A percentile compares a stretch with the other conserved stretches of the same genome.
Evolutionary conservation across 2,329 filamentous ascomycete genomes (phyloP).

Genomic region (Purpureocillium takamizusanense): DNA sequence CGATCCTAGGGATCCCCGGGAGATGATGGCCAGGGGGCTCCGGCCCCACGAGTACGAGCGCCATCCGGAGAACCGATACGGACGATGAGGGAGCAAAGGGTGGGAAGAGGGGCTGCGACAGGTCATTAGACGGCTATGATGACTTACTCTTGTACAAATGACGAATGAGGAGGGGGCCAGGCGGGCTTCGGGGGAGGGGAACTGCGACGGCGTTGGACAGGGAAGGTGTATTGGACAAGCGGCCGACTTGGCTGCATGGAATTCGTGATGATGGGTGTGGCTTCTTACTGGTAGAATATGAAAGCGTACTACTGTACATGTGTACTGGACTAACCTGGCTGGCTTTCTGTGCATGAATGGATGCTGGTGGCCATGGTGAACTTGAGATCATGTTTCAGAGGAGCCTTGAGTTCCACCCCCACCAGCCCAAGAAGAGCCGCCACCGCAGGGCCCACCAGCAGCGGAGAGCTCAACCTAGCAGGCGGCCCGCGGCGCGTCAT

Average conservation of each 20-base stretch:
- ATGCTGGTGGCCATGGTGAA: too few relatives aligned
- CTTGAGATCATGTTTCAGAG: too few relatives aligned
- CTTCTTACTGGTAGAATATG: not conserved
- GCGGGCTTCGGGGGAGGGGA: too few relatives aligned
- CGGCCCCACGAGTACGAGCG: constrained; percentile 37
- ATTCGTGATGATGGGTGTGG: not conserved
- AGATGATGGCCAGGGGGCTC: constrained; percentile 32
- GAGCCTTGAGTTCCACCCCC: too few relatives aligned
- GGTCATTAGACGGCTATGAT: too few relatives aligned
- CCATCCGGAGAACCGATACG: constrained; percentile 31
- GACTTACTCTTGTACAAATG: not conserved
- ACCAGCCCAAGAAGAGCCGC: too few relatives aligned
- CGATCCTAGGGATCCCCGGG: constrained; percentile 27
- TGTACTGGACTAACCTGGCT: too few relatives aligned
- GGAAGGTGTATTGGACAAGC: not conserved
- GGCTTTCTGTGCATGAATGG: too few relatives aligned
- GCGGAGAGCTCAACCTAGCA: too few relatives aligned
- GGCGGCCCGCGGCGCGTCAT: too few relatives aligned
- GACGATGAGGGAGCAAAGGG: constrained; percentile 21
- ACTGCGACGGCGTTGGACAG: constrained; percentile 1
- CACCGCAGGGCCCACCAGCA: too few relatives aligned
- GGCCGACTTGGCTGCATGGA: not conserved
- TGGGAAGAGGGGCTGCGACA: too few relatives aligned
- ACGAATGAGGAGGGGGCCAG: not conserved
- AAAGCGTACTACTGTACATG: not conserved